phyloP scores from a whole-genome alignment of 2,329 filamentous ascomycete species.

The Penicillium freii region DNA sequence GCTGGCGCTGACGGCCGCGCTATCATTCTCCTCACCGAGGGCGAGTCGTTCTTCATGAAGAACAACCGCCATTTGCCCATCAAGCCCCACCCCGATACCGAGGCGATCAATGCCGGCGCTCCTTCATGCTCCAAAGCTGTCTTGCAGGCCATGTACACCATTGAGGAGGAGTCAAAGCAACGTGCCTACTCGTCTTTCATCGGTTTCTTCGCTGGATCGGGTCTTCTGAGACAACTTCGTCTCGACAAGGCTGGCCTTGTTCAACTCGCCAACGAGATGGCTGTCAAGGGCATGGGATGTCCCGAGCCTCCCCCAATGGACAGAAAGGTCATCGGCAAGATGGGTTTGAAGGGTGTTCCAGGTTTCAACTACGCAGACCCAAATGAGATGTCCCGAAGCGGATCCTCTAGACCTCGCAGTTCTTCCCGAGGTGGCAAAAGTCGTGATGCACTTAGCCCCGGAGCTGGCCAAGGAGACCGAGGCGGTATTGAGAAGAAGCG shows the following conservation, averaged over 20 bases:
- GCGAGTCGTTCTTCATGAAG: slow-evolving; percentile 53
- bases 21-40: slow-evolving; percentile 53
- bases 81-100: slow-evolving; percentile 46
- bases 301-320: slow-evolving; percentile 40
- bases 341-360: slow-evolving; percentile 41
- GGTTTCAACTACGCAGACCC: slow-evolving; percentile 33
- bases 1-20: slow-evolving; percentile 54
- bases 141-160: slow-evolving; percentile 26
- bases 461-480: slow-evolving; percentile 20
- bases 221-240: slow-evolving; percentile 31
- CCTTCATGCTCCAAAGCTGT: slow-evolving; percentile 33
- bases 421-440: slow-evolving; percentile 15
- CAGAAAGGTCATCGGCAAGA: slow-evolving; percentile 39
- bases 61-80: slow-evolving; percentile 52
- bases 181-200: slow-evolving; percentile 40
- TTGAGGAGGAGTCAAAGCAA: slow-evolving; percentile 35
- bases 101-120: slow-evolving; percentile 40
- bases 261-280: slow-evolving; percentile 38
- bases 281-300: slow-evolving; percentile 38
- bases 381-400: slow-evolving; percentile 10
- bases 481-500: slow-evolving; percentile 23
- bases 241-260: slow-evolving; percentile 37
- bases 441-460: slow-evolving; percentile 27
- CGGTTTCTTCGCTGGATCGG: slow-evolving; percentile 37
- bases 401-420: slow-evolving; percentile 11